Evolutionary conservation across 2,329 filamentous ascomycete genomes (phyloP).

Genomic region (Arthrobotrys megalospora): DNA sequence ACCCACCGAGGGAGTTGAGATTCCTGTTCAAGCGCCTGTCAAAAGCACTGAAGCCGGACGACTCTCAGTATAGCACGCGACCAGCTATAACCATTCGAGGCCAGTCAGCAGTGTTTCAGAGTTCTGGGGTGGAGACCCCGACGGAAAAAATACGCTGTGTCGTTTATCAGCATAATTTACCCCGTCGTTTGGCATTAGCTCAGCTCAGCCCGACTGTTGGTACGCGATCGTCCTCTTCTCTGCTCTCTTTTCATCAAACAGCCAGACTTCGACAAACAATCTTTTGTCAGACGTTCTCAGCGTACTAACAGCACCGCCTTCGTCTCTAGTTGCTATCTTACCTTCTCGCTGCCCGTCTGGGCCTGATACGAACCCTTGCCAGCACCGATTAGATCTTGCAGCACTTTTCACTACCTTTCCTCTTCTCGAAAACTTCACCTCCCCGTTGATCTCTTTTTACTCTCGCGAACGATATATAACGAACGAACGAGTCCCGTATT

Average conservation of each 20-base stretch:
- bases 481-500: constrained; percentile 10
- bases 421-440: constrained; percentile 2
- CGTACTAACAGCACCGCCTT: constrained; percentile 64
- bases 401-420: neutral
- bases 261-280: constrained; percentile 36
- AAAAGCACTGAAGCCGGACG: neutral
- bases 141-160: constrained; percentile 42
- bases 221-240: constrained; percentile 48
- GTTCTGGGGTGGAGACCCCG: constrained; percentile 53
- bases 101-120: constrained; percentile 43
- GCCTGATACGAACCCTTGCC: constrained; percentile 34
- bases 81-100: constrained; percentile 29
- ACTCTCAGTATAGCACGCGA: constrained; percentile 28
- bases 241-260: constrained; percentile 24
- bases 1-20: neutral
- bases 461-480: constrained; percentile 38
- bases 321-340: constrained; percentile 22
- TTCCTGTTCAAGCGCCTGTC: constrained; percentile 6
- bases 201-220: constrained; percentile 54
- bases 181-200: constrained; percentile 43
- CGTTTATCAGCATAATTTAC: constrained; percentile 45
- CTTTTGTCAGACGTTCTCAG: constrained; percentile 16
- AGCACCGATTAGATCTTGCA: constrained; percentile 12
- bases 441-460: neutral
- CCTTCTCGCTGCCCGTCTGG: constrained; percentile 40